phyloP scores from a whole-genome alignment of 352 stramenopile genomes.

The Saprolegnia diclina region DNA sequence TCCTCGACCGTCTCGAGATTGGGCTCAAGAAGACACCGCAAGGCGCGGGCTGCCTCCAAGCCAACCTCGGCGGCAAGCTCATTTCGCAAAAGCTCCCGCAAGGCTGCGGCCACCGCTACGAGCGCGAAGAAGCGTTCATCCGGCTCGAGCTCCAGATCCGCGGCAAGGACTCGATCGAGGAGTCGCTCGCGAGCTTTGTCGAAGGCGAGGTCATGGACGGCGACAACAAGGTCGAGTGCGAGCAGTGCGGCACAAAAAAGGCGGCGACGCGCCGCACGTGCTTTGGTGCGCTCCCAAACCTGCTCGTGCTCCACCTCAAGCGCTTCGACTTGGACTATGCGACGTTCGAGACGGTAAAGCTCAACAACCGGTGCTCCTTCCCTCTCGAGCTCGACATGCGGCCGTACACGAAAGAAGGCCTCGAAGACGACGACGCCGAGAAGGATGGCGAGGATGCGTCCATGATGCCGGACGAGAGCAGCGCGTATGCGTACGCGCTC shows the following conservation, averaged over 20 bases:
- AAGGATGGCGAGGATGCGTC: slow-evolving; percentile 42
- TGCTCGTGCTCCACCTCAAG: slow-evolving; percentile 98
- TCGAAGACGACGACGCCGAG: slow-evolving; percentile 80
- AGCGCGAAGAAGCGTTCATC: slow-evolving; percentile 96
- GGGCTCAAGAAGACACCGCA: slow-evolving; percentile 88
- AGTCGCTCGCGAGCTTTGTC: slow-evolving; percentile 95
- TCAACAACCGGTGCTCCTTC: slow-evolving; percentile 98
- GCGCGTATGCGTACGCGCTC: slow-evolving; percentile 95
- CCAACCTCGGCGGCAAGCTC: slow-evolving; percentile 73
- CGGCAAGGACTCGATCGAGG: slow-evolving; percentile 97
- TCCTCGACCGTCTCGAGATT: slow-evolving; percentile 97
- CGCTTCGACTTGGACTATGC: slow-evolving; percentile 99
- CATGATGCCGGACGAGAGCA: slow-evolving; percentile 50
- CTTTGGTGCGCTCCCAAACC: slow-evolving; percentile 92
- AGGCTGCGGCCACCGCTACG: slow-evolving; percentile 89
- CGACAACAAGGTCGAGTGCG: slow-evolving; percentile 98
- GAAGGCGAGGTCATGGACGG: slow-evolving; percentile 99
- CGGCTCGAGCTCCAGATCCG: slow-evolving; percentile 97
- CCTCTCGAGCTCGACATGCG: slow-evolving; percentile 98
- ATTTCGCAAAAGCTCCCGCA: slow-evolving; percentile 87
- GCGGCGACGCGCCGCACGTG: slow-evolving; percentile 94
- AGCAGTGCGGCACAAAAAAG: slow-evolving; percentile 97
- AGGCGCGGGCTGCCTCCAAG: slow-evolving; percentile 65
- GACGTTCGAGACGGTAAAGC: slow-evolving; percentile 99
- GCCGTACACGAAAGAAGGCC: slow-evolving; percentile 94